Conservation (phyloP, 2,329 filamentous ascomycete genomes). For the Raffaelea ambrosiae region DNA sequence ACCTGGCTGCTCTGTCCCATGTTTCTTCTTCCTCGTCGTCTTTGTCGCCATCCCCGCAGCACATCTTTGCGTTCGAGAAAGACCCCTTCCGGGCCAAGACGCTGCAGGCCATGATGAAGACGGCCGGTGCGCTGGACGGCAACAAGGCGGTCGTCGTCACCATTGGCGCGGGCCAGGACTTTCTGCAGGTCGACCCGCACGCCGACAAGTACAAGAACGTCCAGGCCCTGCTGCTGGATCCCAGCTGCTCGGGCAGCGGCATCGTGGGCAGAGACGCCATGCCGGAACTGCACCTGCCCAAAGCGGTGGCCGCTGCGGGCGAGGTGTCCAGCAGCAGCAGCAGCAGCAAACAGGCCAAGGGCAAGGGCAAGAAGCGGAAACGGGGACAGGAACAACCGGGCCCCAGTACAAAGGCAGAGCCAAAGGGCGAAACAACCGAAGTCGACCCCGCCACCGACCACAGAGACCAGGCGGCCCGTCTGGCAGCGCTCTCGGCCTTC, state of each 20-base stretch:
- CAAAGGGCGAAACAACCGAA: constrained; percentile 23
- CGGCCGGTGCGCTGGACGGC: constrained; percentile 52
- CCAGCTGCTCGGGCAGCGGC: constrained; percentile 90
- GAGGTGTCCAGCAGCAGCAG: background rate
- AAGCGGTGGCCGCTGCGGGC: constrained; percentile 14
- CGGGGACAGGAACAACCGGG: constrained; percentile 11
- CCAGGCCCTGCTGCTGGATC: constrained; percentile 77
- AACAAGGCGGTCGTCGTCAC: constrained; percentile 46
- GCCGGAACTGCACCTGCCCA: constrained; percentile 55
- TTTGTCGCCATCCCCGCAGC: background rate
- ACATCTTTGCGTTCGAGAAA: constrained; percentile 73
- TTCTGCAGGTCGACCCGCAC: constrained; percentile 63
- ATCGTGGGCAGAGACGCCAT: constrained; percentile 84
- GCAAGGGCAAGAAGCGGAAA: constrained; percentile 35
- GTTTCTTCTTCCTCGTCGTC: constrained; percentile 8
- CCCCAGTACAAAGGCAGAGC: background rate
- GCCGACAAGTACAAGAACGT: constrained; percentile 58
- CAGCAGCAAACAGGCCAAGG: constrained; percentile 1
- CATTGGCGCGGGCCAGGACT: constrained; percentile 70
- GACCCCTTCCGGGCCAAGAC: constrained; percentile 63
- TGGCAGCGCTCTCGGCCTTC: constrained; percentile 69
- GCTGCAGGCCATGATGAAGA: constrained; percentile 73
- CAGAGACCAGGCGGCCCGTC: constrained; percentile 37
- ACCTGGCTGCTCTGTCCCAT: constrained; percentile 68
- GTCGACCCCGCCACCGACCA: constrained; percentile 57